Base-by-base conservation (phyloP, 805 yeast species). In the Osmozyma mogii region DNA sequence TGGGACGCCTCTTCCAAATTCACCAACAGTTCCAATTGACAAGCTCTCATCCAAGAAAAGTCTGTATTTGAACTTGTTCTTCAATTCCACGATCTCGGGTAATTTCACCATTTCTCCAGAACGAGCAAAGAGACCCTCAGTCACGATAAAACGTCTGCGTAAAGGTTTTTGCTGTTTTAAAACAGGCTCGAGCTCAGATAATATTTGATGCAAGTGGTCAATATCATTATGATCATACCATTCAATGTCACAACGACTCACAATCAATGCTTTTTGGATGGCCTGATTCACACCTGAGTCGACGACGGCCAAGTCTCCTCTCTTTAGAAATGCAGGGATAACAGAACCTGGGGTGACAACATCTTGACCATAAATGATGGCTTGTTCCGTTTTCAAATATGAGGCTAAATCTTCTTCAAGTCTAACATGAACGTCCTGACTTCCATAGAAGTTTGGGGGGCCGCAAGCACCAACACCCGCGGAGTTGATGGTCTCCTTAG, bases 401-500 rank as follows among this genome's bases (percentile, higher is more conserved):
- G 63, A 52, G 9, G 96, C 76, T 36, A 92, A 57, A 38, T 76
- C 81, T 44, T 75, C 75, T 52, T 87, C 94, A 33, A 84, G 65
- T 44, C 79, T 69, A 32, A 76, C 78, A 50, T 92, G 98, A 25
- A 78, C 85, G 50, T 87, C 95, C 56, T 87, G 95, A 36, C 87
- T 82, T 37, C 98, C 98, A 54, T 88, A 92, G 48, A 92, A 92
- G 33, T 95, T 94, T 24, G 96, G 94, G 4, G 98, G 97, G 23
- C 97, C 96, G 65, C 98, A 92, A 1, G 96, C 89, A 40, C 98
- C 98, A 29, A 92, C 96, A 51, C 98, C 98, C 35, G 81, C 75
- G 34, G 66, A 65, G 27, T 65, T 63, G 37, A 92, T 75, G 14
- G 75, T 66, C 17, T 61, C 52, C 30, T 72, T 67, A 4, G 87